Conservation (phyloP, 768 basidiomycete species). For the Lentinula sp. region DNA sequence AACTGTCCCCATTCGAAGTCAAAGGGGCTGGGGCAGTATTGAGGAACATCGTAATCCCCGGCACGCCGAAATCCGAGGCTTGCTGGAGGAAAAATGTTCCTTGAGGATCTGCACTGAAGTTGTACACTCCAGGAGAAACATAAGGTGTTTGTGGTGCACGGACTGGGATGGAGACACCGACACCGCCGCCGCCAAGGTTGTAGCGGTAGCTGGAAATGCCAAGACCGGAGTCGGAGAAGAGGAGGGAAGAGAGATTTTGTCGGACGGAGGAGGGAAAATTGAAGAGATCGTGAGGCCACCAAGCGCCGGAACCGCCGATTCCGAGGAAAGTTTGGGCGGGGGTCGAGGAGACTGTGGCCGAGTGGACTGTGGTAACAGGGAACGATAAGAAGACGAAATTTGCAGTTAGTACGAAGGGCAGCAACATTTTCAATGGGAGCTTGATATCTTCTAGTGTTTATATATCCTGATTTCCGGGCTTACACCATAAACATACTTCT, state of each 20-base stretch:
- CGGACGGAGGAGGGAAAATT: slow-evolving; percentile 32
- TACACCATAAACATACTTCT: not conserved
- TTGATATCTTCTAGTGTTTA: not conserved
- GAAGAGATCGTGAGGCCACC: slow-evolving; percentile 40
- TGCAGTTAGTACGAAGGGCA: not conserved
- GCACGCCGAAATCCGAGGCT: slow-evolving; percentile 28
- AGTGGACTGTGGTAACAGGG: not conserved
- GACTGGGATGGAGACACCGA: slow-evolving; percentile 31
- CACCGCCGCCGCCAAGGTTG: slow-evolving; percentile 38
- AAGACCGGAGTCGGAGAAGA: slow-evolving; percentile 31
- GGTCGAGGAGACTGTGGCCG: slow-evolving; percentile 9
- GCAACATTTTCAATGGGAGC: not conserved
- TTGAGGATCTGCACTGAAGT: slow-evolving; percentile 31
- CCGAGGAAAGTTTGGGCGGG: slow-evolving; percentile 17
- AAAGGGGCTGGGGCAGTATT: slow-evolving; percentile 34
- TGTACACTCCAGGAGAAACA: slow-evolving; percentile 30
- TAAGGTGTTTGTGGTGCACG: slow-evolving; percentile 32
- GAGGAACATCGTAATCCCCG: slow-evolving; percentile 33
- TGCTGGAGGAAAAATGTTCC: slow-evolving; percentile 35
- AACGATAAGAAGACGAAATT: not conserved
- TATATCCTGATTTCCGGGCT: not conserved
- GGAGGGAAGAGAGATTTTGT: slow-evolving; percentile 32
- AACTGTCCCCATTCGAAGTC: slow-evolving; percentile 28
- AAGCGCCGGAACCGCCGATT: slow-evolving; percentile 40
- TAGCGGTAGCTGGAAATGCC: slow-evolving; percentile 37